A percentile compares a stretch with the other conserved stretches of the same genome.
Conservation (phyloP, 1,284 basidiomycete species). For the Anthracocystis setariae region DNA sequence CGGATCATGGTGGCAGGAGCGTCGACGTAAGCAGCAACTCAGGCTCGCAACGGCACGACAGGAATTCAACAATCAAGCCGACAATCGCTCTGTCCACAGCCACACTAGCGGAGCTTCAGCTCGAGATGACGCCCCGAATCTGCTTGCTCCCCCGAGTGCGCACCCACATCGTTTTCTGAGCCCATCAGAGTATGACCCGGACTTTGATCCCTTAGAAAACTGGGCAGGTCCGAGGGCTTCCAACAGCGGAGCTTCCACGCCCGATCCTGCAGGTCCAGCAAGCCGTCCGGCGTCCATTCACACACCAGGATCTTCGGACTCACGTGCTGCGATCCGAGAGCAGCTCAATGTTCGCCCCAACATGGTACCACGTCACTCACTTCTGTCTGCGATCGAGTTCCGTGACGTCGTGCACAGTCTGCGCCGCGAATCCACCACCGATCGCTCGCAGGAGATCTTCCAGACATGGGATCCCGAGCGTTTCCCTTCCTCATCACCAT, state of each 20-base stretch:
- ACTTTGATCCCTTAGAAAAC: slow-evolving; percentile 55
- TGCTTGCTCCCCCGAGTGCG: slow-evolving; percentile 12
- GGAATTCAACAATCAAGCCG: slow-evolving; percentile 44
- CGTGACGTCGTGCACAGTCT: slow-evolving; percentile 85
- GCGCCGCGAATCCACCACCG: slow-evolving; percentile 70
- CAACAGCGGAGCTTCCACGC: slow-evolving; percentile 24
- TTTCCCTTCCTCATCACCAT: slow-evolving; percentile 52
- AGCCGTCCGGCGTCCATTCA: slow-evolving; percentile 28
- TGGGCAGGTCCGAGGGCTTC: slow-evolving; percentile 36
- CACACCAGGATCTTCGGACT: slow-evolving; percentile 29
- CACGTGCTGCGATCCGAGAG: slow-evolving; percentile 12
- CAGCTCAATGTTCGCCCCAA: slow-evolving; percentile 32
- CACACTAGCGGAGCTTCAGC: slow-evolving; percentile 19
- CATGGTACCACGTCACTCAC: slow-evolving; percentile 71
- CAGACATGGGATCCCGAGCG: slow-evolving; percentile 58
- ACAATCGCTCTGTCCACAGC: slow-evolving; percentile 30
- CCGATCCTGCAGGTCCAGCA: slow-evolving; percentile 20
- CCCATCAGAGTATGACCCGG: slow-evolving; percentile 55
- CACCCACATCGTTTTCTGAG: slow-evolving; percentile 35
- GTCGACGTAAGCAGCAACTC: slow-evolving; percentile 38
- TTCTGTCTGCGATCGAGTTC: slow-evolving; percentile 93
- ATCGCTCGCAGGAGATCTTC: slow-evolving; percentile 56
- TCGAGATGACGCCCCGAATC: slow-evolving; percentile 4
- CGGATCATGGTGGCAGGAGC: slow-evolving; percentile 77
- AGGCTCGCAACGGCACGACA: slow-evolving; percentile 46